These are phyloP conservation scores for Fusarium staphyleae DNA, from an alignment of 2,329 filamentous ascomycete genomes.

Conservation along the genomic window DNA sequence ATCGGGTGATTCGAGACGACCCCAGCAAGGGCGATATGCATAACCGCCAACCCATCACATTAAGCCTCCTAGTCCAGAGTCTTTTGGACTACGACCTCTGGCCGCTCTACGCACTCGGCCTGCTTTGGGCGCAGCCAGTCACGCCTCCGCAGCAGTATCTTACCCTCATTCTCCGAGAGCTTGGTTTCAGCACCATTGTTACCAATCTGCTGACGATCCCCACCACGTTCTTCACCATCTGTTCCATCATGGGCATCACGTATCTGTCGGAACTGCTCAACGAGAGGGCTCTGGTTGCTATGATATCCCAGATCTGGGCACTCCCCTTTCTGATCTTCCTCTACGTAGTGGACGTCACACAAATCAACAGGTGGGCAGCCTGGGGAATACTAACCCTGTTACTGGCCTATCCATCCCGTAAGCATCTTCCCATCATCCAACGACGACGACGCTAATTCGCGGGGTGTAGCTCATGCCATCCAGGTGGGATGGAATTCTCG, in stretches of 20 bases:
- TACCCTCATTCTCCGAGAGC: slow-evolving; percentile 46
- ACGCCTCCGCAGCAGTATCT: slow-evolving; percentile 56
- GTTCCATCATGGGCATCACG: slow-evolving; percentile 34
- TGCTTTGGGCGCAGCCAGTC: slow-evolving; percentile 53
- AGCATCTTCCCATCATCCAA: slow-evolving; percentile 2
- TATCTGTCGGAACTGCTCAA: slow-evolving; percentile 45
- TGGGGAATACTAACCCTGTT: slow-evolving; percentile 44
- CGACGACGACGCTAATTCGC: slow-evolving; percentile 9
- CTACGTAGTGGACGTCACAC: slow-evolving; percentile 40
- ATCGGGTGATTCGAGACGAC: slow-evolving; percentile 61
- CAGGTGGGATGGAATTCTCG: slow-evolving; percentile 58
- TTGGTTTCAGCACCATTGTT: slow-evolving; percentile 20
- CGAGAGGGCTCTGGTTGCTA: slow-evolving; percentile 41
- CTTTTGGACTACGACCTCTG: slow-evolving; percentile 64
- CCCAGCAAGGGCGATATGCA: slow-evolving; percentile 66
- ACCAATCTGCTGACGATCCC: slow-evolving; percentile 27
- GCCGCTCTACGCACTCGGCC: slow-evolving; percentile 58
- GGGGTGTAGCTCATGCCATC: slow-evolving; percentile 51
- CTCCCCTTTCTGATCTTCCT: slow-evolving; percentile 46
- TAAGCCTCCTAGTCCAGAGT: slow-evolving; percentile 56
- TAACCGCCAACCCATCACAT: slow-evolving; percentile 57
- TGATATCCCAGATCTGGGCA: slow-evolving; percentile 46
- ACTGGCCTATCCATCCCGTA: slow-evolving; percentile 45
- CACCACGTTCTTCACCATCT: slow-evolving; percentile 19
- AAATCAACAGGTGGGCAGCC: slow-evolving; percentile 42